Evolutionary conservation across 1,139 yeast genomes (phyloP).

Genomic region (Magnusiomyces suaveolens): DNA sequence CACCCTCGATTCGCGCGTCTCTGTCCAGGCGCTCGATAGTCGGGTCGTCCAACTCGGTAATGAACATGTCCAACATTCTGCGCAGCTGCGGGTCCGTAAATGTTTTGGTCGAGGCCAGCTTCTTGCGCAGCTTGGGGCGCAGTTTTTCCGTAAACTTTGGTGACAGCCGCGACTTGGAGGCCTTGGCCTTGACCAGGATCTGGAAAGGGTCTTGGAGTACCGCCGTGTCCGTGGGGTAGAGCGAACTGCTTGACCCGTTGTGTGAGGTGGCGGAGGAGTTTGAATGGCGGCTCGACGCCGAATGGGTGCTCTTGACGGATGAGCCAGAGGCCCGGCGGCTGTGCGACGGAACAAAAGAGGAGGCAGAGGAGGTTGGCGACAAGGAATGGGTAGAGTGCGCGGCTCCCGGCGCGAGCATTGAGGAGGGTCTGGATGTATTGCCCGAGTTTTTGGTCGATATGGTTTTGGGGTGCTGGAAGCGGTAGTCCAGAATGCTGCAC

Average conservation of each 20-base stretch:
- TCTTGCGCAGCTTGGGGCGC: not conserved
- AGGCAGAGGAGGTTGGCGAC: not conserved
- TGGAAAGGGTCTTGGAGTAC: not conserved
- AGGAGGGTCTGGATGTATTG: not conserved
- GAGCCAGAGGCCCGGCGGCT: not conserved
- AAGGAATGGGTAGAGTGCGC: not conserved
- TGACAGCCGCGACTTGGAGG: not conserved
- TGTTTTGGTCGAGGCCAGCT: not conserved
- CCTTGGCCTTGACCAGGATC: not conserved
- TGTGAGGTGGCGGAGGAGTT: not conserved
- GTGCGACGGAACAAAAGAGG: not conserved
- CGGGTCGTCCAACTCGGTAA: not conserved
- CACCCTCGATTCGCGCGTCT: not conserved
- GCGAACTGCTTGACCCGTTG: not conserved
- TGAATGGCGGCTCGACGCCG: not conserved
- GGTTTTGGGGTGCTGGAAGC: not conserved
- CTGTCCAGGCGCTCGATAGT: not conserved
- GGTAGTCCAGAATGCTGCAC: not conserved
- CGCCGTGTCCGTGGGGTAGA: not conserved
- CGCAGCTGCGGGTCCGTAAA: slow-evolving; percentile 5
- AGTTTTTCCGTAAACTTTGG: not conserved
- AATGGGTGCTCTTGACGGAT: not conserved
- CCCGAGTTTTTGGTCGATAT: not conserved
- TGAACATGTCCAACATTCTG: not conserved
- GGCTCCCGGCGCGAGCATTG: not conserved